Conservation (phyloP, 306 rosid species). For the Alnus glutinosa region DNA sequence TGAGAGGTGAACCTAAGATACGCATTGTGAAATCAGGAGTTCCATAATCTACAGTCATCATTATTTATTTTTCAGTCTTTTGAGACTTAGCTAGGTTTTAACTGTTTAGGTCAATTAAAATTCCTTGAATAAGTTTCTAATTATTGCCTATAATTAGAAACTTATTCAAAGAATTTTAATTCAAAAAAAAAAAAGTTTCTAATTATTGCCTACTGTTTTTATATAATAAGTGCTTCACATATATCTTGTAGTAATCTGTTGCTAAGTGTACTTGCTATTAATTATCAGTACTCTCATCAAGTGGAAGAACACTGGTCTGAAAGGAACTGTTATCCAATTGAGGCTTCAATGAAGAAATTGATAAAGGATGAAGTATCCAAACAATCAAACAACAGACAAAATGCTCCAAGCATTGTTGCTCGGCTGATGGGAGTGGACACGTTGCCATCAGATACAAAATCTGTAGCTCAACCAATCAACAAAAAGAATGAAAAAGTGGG, state of each 20-base stretch:
- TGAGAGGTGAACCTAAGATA: conserved; percentile 5
- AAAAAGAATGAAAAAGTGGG: conserved; percentile 42
- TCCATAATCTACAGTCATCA: not conserved
- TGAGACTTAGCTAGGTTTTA: not conserved
- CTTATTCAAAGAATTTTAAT: no score
- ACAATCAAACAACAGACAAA: conserved; percentile 50
- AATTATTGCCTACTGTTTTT: not conserved
- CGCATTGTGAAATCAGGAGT: not conserved
- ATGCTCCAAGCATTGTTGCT: conserved; percentile 90
- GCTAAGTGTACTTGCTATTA: conserved; percentile 31
- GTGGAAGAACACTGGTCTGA: conserved; percentile 59
- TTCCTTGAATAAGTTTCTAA: not conserved
- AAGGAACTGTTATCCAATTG: conserved; percentile 45
- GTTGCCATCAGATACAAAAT: conserved; percentile 56
- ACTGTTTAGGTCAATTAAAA: not conserved
- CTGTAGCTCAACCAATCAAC: conserved; percentile 51
- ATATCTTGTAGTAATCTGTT: conserved; percentile 13
- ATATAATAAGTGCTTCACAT: conserved; percentile 4
- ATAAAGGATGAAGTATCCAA: conserved; percentile 79
- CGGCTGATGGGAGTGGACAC: conserved; percentile 94
- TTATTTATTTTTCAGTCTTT: not conserved
- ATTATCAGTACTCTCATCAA: conserved; percentile 49
- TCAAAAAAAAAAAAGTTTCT: not conserved
- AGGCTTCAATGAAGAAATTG: conserved; percentile 83
- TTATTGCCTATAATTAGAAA: not conserved